Conservation (phyloP, 495 filamentous ascomycete genomes). For the Ascodesmis nigricans region DNA sequence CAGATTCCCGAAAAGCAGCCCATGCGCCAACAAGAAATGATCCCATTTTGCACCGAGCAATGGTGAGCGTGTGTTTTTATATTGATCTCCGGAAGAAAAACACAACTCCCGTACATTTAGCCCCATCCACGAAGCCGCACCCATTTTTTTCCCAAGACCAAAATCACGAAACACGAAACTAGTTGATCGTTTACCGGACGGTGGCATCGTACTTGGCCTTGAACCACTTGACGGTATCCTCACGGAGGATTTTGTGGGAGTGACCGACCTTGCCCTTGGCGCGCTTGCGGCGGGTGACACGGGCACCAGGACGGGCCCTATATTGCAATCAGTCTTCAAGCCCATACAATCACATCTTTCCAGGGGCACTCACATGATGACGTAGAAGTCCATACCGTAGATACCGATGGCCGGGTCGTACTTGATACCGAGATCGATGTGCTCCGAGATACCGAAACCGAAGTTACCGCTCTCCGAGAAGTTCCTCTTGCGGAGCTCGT, state of each 20-base stretch:
- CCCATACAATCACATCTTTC: conserved; percentile 13
- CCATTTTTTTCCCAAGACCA: too few relatives aligned
- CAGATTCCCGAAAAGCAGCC: too few relatives aligned
- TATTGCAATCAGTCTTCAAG: conserved; percentile 6
- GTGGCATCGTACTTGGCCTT: conserved; percentile 99
- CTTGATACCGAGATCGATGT: conserved; percentile 99
- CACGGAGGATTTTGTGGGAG: conserved; percentile 73
- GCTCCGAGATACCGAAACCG: conserved; percentile 98
- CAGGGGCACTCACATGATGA: conserved; percentile 66
- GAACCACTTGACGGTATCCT: conserved; percentile 97
- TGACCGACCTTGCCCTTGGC: conserved; percentile 66
- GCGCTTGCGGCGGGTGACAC: conserved; percentile 84
- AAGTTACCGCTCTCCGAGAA: conserved; percentile 99
- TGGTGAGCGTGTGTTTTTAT: too few relatives aligned
- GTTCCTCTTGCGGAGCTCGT: conserved; percentile 96
- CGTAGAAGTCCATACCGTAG: conserved; percentile 99
- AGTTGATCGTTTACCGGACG: conserved; percentile 45
- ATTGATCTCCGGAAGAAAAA: too few relatives aligned
- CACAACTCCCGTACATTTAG: too few relatives aligned
- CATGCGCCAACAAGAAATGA: too few relatives aligned
- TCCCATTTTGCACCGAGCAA: too few relatives aligned
- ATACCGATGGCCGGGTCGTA: conserved; percentile 99
- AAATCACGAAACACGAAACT: too few relatives aligned
- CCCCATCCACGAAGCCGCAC: too few relatives aligned
- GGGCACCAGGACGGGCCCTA: conserved; percentile 88